These are phyloP conservation scores for Suhomyces vadensis DNA, from an alignment of 805 yeast genomes.

Conservation along the genomic window DNA sequence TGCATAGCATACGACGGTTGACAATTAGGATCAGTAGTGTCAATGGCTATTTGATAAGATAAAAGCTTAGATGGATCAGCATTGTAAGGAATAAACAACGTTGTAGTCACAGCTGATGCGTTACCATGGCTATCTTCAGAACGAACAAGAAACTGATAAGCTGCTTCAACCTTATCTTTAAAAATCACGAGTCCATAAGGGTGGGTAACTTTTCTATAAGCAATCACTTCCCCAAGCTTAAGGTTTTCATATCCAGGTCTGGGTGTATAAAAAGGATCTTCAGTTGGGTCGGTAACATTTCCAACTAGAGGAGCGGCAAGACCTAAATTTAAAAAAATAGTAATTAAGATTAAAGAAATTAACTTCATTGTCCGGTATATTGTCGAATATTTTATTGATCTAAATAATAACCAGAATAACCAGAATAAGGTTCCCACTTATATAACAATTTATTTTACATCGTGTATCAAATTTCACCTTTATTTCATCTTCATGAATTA, in stretches of 20 bases:
- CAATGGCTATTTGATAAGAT: slow-evolving; percentile 31
- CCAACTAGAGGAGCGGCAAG: neutral
- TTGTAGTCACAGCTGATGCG: slow-evolving; percentile 27
- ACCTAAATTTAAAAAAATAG: neutral
- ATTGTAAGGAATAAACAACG: slow-evolving; percentile 31
- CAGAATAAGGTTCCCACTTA: too few species aligned
- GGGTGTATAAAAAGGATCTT: slow-evolving; percentile 18
- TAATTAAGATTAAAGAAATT: too few species aligned
- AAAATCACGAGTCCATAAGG: slow-evolving; percentile 12
- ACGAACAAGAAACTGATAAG: slow-evolving; percentile 17
- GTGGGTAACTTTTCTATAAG: slow-evolving; percentile 12
- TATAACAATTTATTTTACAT: too few species aligned
- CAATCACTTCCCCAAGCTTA: slow-evolving; percentile 15
- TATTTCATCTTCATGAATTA: too few species aligned
- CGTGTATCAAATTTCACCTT: too few species aligned
- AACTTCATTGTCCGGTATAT: too few species aligned
- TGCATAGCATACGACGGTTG: slow-evolving; percentile 28
- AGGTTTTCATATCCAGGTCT: slow-evolving; percentile 17
- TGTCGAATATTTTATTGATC: too few species aligned
- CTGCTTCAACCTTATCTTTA: slow-evolving; percentile 12
- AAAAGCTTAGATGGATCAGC: slow-evolving; percentile 27
- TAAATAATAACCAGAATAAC: too few species aligned
- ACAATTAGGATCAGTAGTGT: slow-evolving; percentile 27
- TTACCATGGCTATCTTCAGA: slow-evolving; percentile 25
- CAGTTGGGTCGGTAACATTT: slow-evolving; percentile 1